Conservation (phyloP, 257 asterid genomes). For the Leptodermis oblonga region DNA sequence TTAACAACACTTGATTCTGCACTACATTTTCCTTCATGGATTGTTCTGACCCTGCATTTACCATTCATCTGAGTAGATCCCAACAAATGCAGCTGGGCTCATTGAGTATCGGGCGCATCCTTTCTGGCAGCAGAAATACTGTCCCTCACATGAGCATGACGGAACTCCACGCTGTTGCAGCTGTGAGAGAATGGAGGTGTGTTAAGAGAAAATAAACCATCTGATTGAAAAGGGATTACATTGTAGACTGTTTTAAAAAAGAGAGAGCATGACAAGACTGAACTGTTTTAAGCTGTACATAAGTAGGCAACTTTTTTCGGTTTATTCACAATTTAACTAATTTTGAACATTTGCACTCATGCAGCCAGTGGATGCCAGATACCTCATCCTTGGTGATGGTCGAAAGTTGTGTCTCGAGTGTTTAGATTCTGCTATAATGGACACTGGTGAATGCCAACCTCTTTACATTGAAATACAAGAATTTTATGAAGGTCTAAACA, state of each 20-base stretch:
- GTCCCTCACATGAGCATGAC: conserved; percentile 89
- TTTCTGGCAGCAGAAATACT: conserved; percentile 95
- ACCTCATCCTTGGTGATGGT: conserved; percentile 85
- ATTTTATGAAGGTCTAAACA: conserved; percentile 85
- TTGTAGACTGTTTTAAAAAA: too few relatives aligned
- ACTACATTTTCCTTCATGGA: background rate
- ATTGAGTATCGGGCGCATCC: conserved; percentile 98
- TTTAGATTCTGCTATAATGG: conserved; percentile 97
- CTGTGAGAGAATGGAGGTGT: conserved; percentile 95
- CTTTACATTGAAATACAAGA: conserved; percentile 93
- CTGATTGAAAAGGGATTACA: background rate
- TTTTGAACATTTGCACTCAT: conserved; percentile 14
- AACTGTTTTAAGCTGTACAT: background rate
- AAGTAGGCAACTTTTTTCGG: background rate
- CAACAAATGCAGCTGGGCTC: conserved; percentile 80
- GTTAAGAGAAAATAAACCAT: conserved; percentile 7
- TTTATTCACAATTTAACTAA: background rate
- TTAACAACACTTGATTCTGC: background rate
- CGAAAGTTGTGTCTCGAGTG: conserved; percentile 91
- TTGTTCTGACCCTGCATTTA: conserved; percentile 11
- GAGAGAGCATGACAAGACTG: background rate
- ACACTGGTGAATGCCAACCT: conserved; percentile 93
- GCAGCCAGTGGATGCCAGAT: conserved; percentile 72
- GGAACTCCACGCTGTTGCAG: conserved; percentile 99
- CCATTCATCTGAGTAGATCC: conserved; percentile 47